Conservation (phyloP, 1,284 basidiomycete species). For the Apiotrichum gamsii region DNA sequence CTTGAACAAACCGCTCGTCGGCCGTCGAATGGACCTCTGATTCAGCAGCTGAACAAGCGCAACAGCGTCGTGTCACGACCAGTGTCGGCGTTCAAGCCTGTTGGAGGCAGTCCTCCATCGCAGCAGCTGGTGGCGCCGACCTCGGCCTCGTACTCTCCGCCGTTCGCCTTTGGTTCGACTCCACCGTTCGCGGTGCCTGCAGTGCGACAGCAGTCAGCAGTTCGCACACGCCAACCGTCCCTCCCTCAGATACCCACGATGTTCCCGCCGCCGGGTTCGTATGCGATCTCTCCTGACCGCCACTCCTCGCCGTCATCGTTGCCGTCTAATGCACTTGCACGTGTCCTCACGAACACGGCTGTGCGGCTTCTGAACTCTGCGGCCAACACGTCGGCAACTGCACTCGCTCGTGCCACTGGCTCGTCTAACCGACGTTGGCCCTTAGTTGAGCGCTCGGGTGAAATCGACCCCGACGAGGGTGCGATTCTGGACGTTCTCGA, state of each 20-base stretch:
- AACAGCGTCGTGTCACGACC: conserved; percentile 39
- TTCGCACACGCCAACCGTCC: conserved; percentile 29
- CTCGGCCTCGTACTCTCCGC: conserved; percentile 43
- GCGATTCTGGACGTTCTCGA: conserved; percentile 69
- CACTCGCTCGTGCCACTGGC: conserved; percentile 38
- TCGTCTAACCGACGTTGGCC: conserved; percentile 26
- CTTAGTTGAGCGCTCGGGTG: conserved; percentile 27
- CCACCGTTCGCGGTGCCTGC: conserved; percentile 46
- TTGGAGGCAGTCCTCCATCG: conserved; percentile 9
- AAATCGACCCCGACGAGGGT: conserved; percentile 68
- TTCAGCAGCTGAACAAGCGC: conserved; percentile 43
- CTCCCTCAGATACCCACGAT: conserved; percentile 31
- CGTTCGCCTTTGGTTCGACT: conserved; percentile 46
- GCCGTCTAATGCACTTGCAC: conserved; percentile 62
- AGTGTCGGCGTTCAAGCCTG: conserved; percentile 39
- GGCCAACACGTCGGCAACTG: conserved; percentile 41
- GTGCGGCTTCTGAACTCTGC: conserved; percentile 77
- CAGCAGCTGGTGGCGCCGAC: conserved; percentile 18
- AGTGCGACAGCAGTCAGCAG: conserved; percentile 10
- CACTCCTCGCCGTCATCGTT: conserved; percentile 34
- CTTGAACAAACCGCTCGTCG: conserved; percentile 46
- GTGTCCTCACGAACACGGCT: conserved; percentile 81
- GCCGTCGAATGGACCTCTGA: conserved; percentile 33
- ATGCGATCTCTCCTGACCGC: conserved; percentile 15
- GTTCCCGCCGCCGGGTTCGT: conserved; percentile 29